Percentiles rank a stretch among this genome's conserved stretches.
Conservation (phyloP, 495 filamentous ascomycete genomes). For the Podospora pseudocomata region DNA sequence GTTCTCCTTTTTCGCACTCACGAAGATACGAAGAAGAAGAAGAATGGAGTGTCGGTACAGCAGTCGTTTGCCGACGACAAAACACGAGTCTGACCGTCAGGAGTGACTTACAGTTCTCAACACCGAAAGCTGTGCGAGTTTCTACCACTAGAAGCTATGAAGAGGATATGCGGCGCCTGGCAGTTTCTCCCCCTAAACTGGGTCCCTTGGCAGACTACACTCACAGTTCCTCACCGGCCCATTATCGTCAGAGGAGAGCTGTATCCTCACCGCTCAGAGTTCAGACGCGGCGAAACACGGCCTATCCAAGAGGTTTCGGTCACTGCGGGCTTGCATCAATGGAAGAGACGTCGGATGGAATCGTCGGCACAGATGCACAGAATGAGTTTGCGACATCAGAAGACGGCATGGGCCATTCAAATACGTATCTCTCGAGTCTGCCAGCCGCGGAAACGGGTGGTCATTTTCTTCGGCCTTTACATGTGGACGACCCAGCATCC, state of each 20-base stretch:
- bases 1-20: not conserved
- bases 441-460: not conserved
- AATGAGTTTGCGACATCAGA: not conserved
- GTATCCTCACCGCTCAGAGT: conserved; percentile 7
- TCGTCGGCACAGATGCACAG: not conserved
- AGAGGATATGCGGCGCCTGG: not conserved
- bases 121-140: not conserved
- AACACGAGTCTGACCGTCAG: not conserved
- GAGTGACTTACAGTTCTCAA: not conserved
- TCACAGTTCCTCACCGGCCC: conserved; percentile 9
- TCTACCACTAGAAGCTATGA: not conserved
- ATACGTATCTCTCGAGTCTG: not conserved
- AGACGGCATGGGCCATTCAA: not conserved
- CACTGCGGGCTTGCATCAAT: conserved; percentile 25
- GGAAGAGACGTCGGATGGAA: conserved; percentile 17
- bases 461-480: not conserved
- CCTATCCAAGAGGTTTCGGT: conserved; percentile 26
- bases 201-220: conserved; percentile 6
- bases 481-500: not conserved
- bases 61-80: not conserved
- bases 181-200: conserved; percentile 2
- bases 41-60: not conserved
- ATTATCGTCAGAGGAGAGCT: conserved; percentile 6
- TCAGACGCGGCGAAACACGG: conserved; percentile 15
- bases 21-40: not conserved